Evolutionary conservation across 2,329 filamentous ascomycete genomes (phyloP), one percentile per base, ranked within the genome.

Genomic region (Davidsoniella eucalypti): DNA sequence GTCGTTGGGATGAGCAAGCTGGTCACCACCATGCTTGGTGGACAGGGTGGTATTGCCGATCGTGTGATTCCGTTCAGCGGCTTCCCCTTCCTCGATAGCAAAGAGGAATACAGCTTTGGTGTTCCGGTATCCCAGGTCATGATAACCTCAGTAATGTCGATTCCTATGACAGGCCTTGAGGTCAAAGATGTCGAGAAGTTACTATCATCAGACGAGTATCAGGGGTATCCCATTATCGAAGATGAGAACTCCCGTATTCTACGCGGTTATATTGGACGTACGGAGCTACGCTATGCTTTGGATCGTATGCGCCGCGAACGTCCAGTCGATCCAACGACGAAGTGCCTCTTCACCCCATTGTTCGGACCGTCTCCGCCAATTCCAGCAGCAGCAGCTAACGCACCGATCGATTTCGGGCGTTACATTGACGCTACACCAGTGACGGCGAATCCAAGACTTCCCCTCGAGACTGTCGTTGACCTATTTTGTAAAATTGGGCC

Each of bases 41-140:
- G 87, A n/a, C 93, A 90, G 61, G 92, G 90, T 26, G 92, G 92
- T 44, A 96, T 98, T 52, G 92, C 92, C 18, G 92, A 98, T 63
- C 82, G 87, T 54, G 94, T 95, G 86, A 98, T 98, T 58, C 94
- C 87, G 82, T 94, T 95, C 67, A 96, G 87, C 58, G 92, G 92
- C 1, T 94, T 95, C 60, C 92, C 92, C 0, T 98, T 93, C 66
- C 72, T 98, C 2, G 92, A 98, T 66, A 93, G 84, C 64, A 98
- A 98, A 61, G 90, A 96, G 64, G 92, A 96, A 52, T 88, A 95
- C 65, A 88, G 88, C 49, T 95, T 96, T 64, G 90, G 88, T 44
- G 88, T 96, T 0, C 84, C 92, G 0, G 92, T 96, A 8, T 92
- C 86, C 0, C 78, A 85, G 55, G 86, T 85, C 55, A 95, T 96